Conservation (phyloP, 345 rosid genomes). For the Aurinia saxatilis region DNA sequence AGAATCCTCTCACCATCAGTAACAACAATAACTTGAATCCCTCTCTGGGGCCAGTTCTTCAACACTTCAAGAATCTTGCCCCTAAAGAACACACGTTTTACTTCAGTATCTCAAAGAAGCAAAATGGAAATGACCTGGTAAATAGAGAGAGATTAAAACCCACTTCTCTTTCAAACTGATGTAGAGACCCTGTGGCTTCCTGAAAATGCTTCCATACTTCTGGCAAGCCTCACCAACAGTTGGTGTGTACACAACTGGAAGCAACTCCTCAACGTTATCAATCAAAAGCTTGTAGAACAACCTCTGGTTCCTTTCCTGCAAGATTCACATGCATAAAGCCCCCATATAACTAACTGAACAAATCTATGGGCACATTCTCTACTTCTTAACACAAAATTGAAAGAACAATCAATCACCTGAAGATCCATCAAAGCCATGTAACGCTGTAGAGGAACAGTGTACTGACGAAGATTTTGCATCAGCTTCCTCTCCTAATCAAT, state of each 20-base stretch:
- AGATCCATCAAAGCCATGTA: constrained; percentile 97
- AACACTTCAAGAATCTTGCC: constrained; percentile 86
- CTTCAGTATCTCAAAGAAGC: constrained; percentile 3
- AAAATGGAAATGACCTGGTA: not conserved
- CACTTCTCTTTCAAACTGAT: constrained; percentile 95
- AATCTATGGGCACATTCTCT: not conserved
- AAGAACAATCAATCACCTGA: constrained; percentile 43
- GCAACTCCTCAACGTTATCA: constrained; percentile 90
- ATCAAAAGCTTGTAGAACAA: constrained; percentile 88
- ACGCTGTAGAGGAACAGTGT: constrained; percentile 82
- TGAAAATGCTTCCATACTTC: constrained; percentile 93
- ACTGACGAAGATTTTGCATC: constrained; percentile 81
- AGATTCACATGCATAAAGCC: constrained; percentile 5
- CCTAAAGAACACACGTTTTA: constrained; percentile 39
- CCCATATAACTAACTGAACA: not conserved
- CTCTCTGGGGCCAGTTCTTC: constrained; percentile 94
- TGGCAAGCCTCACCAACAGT: constrained; percentile 99
- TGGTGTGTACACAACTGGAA: constrained; percentile 95
- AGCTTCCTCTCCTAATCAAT: constrained; percentile 56
- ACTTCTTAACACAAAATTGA: not conserved
- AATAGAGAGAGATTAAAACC: constrained; percentile 1
- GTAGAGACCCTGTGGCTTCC: constrained; percentile 93
- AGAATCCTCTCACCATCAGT: constrained; percentile 95
- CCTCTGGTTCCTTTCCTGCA: constrained; percentile 95
- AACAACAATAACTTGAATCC: constrained; percentile 91